Conservation (phyloP, 371 early-diverging fungal genomes). For the Apophysomyces trapeziformis region DNA sequence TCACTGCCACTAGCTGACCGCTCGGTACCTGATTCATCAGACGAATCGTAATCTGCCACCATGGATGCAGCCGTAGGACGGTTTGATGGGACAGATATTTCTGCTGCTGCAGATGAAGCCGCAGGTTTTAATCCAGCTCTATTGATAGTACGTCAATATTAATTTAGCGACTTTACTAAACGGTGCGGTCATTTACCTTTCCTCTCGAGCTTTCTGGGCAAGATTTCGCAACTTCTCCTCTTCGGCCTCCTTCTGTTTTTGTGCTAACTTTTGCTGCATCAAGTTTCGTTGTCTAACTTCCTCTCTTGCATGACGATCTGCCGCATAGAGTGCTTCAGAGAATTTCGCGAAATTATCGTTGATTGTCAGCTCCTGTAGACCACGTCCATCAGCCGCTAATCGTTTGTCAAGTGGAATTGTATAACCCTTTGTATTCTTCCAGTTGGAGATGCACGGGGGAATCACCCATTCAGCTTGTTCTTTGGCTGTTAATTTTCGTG, state of each 20-base stretch:
- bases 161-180: too few relatives aligned
- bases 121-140: slow-evolving; percentile 50
- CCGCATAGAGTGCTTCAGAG: slow-evolving; percentile 92
- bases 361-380: slow-evolving; percentile 88
- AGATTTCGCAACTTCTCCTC: slow-evolving; percentile 88
- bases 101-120: slow-evolving; percentile 18
- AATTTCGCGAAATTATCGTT: slow-evolving; percentile 97
- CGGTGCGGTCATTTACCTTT: slow-evolving; percentile 45
- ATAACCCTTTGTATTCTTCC: slow-evolving; percentile 99
- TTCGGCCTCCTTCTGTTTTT: slow-evolving; percentile 92
- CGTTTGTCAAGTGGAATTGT: slow-evolving; percentile 98
- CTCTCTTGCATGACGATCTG: slow-evolving; percentile 93
- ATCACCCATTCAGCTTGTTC: slow-evolving; percentile 96
- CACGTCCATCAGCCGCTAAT: slow-evolving; percentile 96
- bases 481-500: slow-evolving; percentile 92
- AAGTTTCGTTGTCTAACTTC: slow-evolving; percentile 90
- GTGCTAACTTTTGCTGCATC: slow-evolving; percentile 92
- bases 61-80: slow-evolving; percentile 51
- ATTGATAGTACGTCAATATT: background rate
- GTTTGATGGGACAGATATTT: slow-evolving; percentile 29
- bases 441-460: slow-evolving; percentile 97
- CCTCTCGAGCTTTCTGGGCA: slow-evolving; percentile 94
- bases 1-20: slow-evolving; percentile 31
- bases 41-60: slow-evolving; percentile 52
- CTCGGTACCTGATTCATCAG: slow-evolving; percentile 51